Base-by-base conservation (phyloP, 352 stramenopile genomes). In the Blastocystis sp. region DNA sequence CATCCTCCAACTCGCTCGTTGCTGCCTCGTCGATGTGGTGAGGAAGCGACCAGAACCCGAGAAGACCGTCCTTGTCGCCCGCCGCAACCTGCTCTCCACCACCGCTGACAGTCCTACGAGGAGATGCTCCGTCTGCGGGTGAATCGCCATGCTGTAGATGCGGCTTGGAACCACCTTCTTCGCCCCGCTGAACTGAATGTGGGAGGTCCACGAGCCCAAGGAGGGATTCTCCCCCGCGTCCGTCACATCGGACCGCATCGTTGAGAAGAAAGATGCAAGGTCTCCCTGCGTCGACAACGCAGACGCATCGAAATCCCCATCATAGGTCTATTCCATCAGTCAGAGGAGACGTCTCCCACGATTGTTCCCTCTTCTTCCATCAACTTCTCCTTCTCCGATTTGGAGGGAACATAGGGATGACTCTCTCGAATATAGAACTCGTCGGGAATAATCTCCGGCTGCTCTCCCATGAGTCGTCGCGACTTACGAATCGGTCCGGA, bases 241-340 rank as follows among this genome's bases (percentile, higher is more conserved):
- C 4, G 1, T 16, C 1, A 11, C 9, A 21, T 14, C 48, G 36
- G 36, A 21, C 24, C 63, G 61, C 4, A 81, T 14, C 4, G 69
- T 46, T 21, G 61, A 40, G 53, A 81, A 81, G 2, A 81, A 48
- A 8, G 69, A 61, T 16, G 29, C 36, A 14, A 81, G n/a, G 42
- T 81, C 51, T 11, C 69, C 69, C 44, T 64, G 44, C 1, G 46
- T 63, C 3, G 69, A 32, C 24, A 81, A 42, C 40, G 61, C 69
- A n/a, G 69, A 65, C 14, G 69, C 69, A 81, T 81, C 69, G 51
- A 81, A 81, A 49, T 81, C 29, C 24, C 69, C 69, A 81, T 81
- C 69, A 42, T 81, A 81, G 0, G 69, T 63, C 69, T 81, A 64
- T 29, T 27, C 0, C 9, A 49, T 7, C 21, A 51, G 14, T 27